Conservation (phyloP, 1,284 basidiomycete species). For the Sporisorium reilianum region DNA sequence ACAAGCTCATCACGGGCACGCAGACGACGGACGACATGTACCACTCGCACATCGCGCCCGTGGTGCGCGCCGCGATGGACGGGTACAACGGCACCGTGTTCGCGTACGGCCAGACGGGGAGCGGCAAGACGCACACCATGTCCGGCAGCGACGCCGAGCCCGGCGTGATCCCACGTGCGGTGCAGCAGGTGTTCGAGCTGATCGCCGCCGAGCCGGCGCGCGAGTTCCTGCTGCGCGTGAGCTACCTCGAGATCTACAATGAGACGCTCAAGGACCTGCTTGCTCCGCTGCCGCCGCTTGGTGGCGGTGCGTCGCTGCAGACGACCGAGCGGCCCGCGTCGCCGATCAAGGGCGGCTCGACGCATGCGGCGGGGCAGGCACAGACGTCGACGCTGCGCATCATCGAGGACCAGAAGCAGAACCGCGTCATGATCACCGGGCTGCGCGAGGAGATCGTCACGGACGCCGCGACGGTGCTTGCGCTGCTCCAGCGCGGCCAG, state of each 20-base stretch:
- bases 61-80: conserved; percentile 85
- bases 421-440: conserved; percentile 72
- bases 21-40: conserved; percentile 68
- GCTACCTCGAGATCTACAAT: conserved; percentile 76
- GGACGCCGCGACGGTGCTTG: conserved; percentile 72
- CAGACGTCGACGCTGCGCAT: conserved; percentile 50
- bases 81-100: conserved; percentile 96
- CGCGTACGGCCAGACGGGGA: conserved; percentile 84
- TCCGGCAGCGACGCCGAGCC: conserved; percentile 84
- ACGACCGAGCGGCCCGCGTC: conserved; percentile 40
- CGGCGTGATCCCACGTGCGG: conserved; percentile 92
- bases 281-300: conserved; percentile 43
- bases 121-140: conserved; percentile 83
- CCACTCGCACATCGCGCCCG: conserved; percentile 71
- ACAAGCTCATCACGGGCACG: conserved; percentile 52
- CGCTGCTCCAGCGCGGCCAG: conserved; percentile 84
- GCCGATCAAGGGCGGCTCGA: conserved; percentile 28
- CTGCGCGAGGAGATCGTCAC: conserved; percentile 73
- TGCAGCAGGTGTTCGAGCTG: conserved; percentile 74
- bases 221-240: conserved; percentile 73
- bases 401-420: conserved; percentile 68
- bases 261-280: conserved; percentile 74
- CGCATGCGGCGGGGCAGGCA: conserved; percentile 13
- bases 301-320: conserved; percentile 1
- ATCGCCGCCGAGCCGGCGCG: conserved; percentile 66